Evolutionary conservation across 257 asterid genomes (phyloP).

Genomic region (Petunia axillaris): DNA sequence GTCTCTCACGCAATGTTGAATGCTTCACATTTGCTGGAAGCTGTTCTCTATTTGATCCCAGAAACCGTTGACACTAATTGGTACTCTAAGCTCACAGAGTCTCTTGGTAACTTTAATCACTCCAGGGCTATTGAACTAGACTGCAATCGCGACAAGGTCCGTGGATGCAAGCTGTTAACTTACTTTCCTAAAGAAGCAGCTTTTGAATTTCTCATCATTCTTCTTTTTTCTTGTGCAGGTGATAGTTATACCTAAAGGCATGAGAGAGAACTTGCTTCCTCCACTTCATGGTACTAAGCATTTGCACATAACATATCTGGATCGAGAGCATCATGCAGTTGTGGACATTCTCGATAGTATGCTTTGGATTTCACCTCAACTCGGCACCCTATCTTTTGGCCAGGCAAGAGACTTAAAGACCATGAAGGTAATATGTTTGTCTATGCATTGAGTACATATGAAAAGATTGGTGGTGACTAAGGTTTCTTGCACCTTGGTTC

Average conservation of each 20-base stretch:
- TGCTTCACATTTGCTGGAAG: not conserved
- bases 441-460: not conserved
- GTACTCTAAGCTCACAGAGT: constrained; percentile 1
- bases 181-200: not conserved
- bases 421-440: constrained; percentile 2
- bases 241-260: not conserved
- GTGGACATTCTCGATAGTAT: constrained; percentile 18
- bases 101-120: constrained; percentile 23
- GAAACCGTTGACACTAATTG: not conserved
- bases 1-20: not conserved
- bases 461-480: not conserved
- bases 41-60: not conserved
- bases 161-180: not conserved
- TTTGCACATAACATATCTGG: not conserved
- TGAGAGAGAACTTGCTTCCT: not conserved
- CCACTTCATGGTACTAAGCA: not conserved
- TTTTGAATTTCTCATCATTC: not conserved
- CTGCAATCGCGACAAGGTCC: not conserved
- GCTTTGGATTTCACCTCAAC: constrained; percentile 21
- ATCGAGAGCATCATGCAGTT: not conserved
- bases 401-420: not conserved
- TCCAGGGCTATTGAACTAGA: constrained; percentile 3
- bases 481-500: not conserved
- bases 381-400: not conserved
- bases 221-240: not conserved